These are phyloP conservation scores for Trametes elegans DNA, from an alignment of 768 basidiomycete genomes.

Conservation along the genomic window DNA sequence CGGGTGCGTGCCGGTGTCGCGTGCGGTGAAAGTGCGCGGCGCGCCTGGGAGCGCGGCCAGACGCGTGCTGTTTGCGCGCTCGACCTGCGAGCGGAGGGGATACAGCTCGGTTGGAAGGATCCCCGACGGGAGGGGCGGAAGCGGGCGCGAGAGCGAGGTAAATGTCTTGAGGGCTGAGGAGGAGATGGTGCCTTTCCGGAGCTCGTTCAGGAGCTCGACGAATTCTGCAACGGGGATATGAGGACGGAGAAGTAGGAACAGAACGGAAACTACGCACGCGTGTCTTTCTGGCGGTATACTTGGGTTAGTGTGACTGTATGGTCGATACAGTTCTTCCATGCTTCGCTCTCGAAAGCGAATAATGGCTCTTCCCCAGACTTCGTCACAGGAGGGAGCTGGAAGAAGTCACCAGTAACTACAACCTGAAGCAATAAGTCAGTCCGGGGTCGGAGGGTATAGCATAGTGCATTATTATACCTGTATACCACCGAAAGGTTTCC, in stretches of 20 bases:
- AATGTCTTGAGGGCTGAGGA: conserved; percentile 46
- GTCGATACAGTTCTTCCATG: conserved; percentile 57
- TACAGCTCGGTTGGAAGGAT: conserved; percentile 55
- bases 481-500: conserved; percentile 62
- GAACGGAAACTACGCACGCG: conserved; percentile 40
- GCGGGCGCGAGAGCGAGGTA: conserved; percentile 42
- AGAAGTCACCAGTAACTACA: conserved; percentile 64
- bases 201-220: conserved; percentile 72
- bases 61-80: conserved; percentile 55
- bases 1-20: conserved; percentile 49
- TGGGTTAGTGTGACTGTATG: conserved; percentile 63
- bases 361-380: conserved; percentile 42
- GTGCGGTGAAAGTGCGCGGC: conserved; percentile 43
- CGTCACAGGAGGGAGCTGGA: conserved; percentile 60
- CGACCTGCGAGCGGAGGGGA: conserved; percentile 68
- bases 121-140: conserved; percentile 26
- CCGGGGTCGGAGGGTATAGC: conserved; percentile 2
- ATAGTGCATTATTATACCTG: conserved; percentile 48
- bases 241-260: background rate
- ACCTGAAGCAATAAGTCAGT: conserved; percentile 32
- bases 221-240: conserved; percentile 43
- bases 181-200: conserved; percentile 60
- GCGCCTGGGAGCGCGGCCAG: conserved; percentile 47
- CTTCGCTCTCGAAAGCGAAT: conserved; percentile 65
- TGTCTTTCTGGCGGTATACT: conserved; percentile 76